Evolutionary conservation across 2,329 filamentous ascomycete species (phyloP).

Genomic region (Hypoxylon sp.): DNA sequence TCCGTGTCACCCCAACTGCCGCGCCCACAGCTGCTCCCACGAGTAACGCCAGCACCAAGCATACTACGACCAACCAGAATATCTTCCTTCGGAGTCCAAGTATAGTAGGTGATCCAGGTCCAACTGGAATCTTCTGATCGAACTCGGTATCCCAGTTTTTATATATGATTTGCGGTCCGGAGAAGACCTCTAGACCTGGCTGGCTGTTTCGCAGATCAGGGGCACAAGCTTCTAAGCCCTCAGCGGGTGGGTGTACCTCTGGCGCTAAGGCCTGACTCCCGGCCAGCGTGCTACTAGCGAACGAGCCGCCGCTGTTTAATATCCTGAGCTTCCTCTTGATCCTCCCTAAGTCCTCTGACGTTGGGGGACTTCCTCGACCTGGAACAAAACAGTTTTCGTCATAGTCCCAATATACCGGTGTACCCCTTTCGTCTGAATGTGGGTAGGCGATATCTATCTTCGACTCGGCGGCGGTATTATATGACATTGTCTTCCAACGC

Average conservation of each 20-base stretch:
- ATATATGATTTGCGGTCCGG: slow-evolving; percentile 41
- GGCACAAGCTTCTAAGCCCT: slow-evolving; percentile 44
- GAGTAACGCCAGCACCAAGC: slow-evolving; percentile 38
- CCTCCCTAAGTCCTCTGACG: not conserved
- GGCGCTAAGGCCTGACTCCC: slow-evolving; percentile 29
- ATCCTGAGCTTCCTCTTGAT: slow-evolving; percentile 32
- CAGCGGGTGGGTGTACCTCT: slow-evolving; percentile 41
- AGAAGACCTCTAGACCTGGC: slow-evolving; percentile 42
- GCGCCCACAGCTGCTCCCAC: slow-evolving; percentile 42
- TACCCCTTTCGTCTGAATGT: slow-evolving; percentile 23
- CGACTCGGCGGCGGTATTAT: slow-evolving; percentile 6
- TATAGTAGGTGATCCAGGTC: slow-evolving; percentile 17
- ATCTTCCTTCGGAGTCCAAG: slow-evolving; percentile 35
- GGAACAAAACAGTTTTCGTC: slow-evolving; percentile 15
- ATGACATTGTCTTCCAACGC: slow-evolving; percentile 18
- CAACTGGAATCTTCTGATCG: slow-evolving; percentile 7
- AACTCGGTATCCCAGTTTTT: slow-evolving; percentile 20
- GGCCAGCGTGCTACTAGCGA: slow-evolving; percentile 3
- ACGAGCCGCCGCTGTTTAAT: slow-evolving; percentile 2
- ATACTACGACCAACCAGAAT: slow-evolving; percentile 38
- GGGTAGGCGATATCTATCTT: slow-evolving; percentile 10
- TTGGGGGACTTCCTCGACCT: slow-evolving; percentile 5
- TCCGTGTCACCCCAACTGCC: slow-evolving; percentile 43
- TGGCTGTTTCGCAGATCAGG: slow-evolving; percentile 29
- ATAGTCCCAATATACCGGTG: slow-evolving; percentile 34